These are phyloP conservation scores for Remersonia thermophila DNA, from an alignment of 2,329 filamentous ascomycete species.

Conservation along the genomic window DNA sequence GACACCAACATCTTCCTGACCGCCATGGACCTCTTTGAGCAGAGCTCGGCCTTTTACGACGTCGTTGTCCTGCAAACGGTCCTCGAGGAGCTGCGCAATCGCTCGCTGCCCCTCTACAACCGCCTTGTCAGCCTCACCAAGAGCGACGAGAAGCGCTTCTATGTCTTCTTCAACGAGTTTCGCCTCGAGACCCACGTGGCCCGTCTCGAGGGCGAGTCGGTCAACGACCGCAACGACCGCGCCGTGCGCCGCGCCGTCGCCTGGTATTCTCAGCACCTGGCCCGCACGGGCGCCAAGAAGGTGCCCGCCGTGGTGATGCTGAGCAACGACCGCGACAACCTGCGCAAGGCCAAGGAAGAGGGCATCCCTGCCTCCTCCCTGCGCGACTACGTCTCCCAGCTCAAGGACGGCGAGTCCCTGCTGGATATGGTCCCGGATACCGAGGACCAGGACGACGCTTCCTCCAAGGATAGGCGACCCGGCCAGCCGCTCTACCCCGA, in stretches of 20 bases:
- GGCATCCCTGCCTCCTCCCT: conserved; percentile 57
- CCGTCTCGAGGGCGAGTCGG: conserved; percentile 64
- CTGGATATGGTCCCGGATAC: conserved; percentile 87
- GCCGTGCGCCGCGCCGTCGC: conserved; percentile 74
- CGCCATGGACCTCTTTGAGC: conserved; percentile 94
- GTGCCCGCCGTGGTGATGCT: conserved; percentile 80
- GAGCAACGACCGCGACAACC: conserved; percentile 80
- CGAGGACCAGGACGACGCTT: conserved; percentile 48
- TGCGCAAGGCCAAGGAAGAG: conserved; percentile 69
- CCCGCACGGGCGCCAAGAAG: conserved; percentile 45
- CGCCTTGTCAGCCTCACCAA: conserved; percentile 81
- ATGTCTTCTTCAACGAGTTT: conserved; percentile 99
- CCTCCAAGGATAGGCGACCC: conserved; percentile 50
- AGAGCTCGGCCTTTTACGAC: conserved; percentile 83
- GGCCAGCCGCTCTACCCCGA: conserved; percentile 72
- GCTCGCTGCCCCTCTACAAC: conserved; percentile 89
- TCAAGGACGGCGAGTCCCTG: conserved; percentile 73
- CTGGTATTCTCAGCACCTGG: conserved; percentile 82
- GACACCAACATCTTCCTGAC: conserved; percentile 94
- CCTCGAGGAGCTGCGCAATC: conserved; percentile 87
- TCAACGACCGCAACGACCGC: conserved; percentile 94
- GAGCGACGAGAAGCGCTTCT: conserved; percentile 93
- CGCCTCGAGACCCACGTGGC: conserved; percentile 78
- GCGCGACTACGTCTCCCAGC: conserved; percentile 65
- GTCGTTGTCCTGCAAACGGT: conserved; percentile 96